Conservation (phyloP, 345 rosid species). For the Sonneratia caseolaris region DNA sequence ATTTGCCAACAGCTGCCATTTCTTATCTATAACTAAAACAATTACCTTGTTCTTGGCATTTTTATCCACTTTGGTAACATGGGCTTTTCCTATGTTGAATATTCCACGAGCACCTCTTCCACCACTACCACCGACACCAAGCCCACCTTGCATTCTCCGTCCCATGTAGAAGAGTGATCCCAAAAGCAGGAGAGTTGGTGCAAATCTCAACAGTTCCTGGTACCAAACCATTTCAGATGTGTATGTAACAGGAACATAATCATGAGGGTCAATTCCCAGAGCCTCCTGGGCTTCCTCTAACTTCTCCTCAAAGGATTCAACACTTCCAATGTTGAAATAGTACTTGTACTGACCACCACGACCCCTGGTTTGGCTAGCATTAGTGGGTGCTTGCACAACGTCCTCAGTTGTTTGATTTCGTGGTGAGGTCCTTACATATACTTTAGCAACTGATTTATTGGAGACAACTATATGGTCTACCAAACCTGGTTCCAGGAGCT, state of each 20-base stretch:
- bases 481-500: slow-evolving; percentile 86
- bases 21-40: neutral
- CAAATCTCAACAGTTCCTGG: slow-evolving; percentile 75
- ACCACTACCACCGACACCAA: slow-evolving; percentile 80
- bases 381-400: slow-evolving; percentile 26
- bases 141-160: slow-evolving; percentile 73
- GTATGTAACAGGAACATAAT: slow-evolving; percentile 70
- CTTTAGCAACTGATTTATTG: slow-evolving; percentile 86
- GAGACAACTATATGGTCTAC: slow-evolving; percentile 89
- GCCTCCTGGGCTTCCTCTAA: slow-evolving; percentile 90
- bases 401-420: slow-evolving; percentile 36
- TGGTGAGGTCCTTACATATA: slow-evolving; percentile 53
- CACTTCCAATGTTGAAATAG: slow-evolving; percentile 81
- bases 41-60: slow-evolving; percentile 80
- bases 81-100: slow-evolving; percentile 90
- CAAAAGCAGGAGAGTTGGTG: slow-evolving; percentile 62
- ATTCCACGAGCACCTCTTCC: slow-evolving; percentile 82
- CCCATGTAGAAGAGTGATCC: slow-evolving; percentile 60
- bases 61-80: slow-evolving; percentile 75
- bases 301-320: slow-evolving; percentile 89
- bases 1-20: neutral
- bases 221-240: slow-evolving; percentile 66
- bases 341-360: slow-evolving; percentile 55
- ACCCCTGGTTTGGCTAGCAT: slow-evolving; percentile 28
- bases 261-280: slow-evolving; percentile 64